These are phyloP conservation scores for Fusarium sp. DNA, from an alignment of 2,329 filamentous ascomycete species.

Conservation along the genomic window DNA sequence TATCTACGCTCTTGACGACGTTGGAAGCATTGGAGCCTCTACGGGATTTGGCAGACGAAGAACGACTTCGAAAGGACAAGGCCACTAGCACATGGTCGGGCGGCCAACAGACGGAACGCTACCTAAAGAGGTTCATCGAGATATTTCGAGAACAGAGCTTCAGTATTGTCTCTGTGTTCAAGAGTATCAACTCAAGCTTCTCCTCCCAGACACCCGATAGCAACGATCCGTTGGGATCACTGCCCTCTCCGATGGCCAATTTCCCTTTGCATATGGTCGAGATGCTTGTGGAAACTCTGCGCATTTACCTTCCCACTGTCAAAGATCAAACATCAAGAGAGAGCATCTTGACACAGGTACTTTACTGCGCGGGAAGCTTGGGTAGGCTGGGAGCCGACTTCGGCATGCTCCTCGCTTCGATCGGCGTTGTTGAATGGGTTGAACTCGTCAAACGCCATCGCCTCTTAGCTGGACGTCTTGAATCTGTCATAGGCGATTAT, in stretches of 20 bases:
- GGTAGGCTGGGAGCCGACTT: slow-evolving; percentile 94
- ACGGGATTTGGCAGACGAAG: slow-evolving; percentile 89
- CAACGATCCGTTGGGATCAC: slow-evolving; percentile 59
- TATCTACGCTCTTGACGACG: slow-evolving; percentile 82
- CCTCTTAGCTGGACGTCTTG: slow-evolving; percentile 81
- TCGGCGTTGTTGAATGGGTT: slow-evolving; percentile 78
- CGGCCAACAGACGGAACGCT: slow-evolving; percentile 93
- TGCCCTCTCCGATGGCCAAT: slow-evolving; percentile 82
- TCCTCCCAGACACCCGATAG: slow-evolving; percentile 27
- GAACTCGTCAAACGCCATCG: slow-evolving; percentile 90
- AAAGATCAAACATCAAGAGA: slow-evolving; percentile 83
- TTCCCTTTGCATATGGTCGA: slow-evolving; percentile 87
- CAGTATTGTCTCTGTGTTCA: slow-evolving; percentile 93
- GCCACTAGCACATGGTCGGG: slow-evolving; percentile 65
- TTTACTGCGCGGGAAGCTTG: slow-evolving; percentile 92
- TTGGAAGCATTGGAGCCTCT: slow-evolving; percentile 87
- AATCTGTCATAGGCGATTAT: slow-evolving; percentile 72
- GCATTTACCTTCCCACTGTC: slow-evolving; percentile 82
- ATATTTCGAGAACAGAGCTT: slow-evolving; percentile 98
- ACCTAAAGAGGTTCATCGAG: slow-evolving; percentile 94
- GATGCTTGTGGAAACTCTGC: slow-evolving; percentile 81
- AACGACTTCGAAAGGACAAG: slow-evolving; percentile 65
- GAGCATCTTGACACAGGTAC: slow-evolving; percentile 88
- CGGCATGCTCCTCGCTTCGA: slow-evolving; percentile 79
- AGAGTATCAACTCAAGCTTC: slow-evolving; percentile 73